Percentiles rank a stretch among this genome's conserved stretches.
phyloP scores from a whole-genome alignment of 2,329 filamentous ascomycete species.

The Aspergillus oerlinghausenensis region DNA sequence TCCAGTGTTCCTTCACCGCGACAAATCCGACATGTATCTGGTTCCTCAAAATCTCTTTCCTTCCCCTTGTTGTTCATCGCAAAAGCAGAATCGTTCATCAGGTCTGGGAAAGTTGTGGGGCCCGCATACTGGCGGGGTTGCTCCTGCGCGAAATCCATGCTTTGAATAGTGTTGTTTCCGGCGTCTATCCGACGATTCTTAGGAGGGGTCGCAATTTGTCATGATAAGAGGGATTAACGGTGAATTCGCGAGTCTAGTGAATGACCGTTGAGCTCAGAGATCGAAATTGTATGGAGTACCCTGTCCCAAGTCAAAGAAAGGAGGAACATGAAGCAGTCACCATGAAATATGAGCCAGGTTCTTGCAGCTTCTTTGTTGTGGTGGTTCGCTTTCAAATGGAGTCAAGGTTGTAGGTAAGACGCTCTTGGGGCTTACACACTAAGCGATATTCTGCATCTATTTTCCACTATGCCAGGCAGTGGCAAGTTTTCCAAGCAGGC shows the following conservation, averaged over 20 bases:
- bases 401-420: not conserved
- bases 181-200: constrained; percentile 15
- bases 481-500: not conserved
- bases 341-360: not conserved
- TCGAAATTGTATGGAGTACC: not conserved
- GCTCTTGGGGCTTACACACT: not conserved
- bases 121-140: constrained; percentile 17
- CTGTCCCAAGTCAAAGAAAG: not conserved
- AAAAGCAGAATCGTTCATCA: constrained; percentile 56
- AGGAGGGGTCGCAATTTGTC: constrained; percentile 21
- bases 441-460: not conserved
- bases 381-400: not conserved
- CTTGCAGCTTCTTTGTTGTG: too few relatives aligned
- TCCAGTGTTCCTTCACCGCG: constrained; percentile 76
- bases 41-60: constrained; percentile 46
- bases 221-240: constrained; percentile 9
- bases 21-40: constrained; percentile 95
- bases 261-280: not conserved
- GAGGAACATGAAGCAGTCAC: not conserved
- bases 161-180: constrained; percentile 10
- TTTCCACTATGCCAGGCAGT: not conserved
- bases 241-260: not conserved
- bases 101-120: constrained; percentile 37
- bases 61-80: constrained; percentile 38
- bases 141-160: constrained; percentile 26